phyloP scores from a whole-genome alignment of 106 monocot genomes.

The Dioscorea alata region DNA sequence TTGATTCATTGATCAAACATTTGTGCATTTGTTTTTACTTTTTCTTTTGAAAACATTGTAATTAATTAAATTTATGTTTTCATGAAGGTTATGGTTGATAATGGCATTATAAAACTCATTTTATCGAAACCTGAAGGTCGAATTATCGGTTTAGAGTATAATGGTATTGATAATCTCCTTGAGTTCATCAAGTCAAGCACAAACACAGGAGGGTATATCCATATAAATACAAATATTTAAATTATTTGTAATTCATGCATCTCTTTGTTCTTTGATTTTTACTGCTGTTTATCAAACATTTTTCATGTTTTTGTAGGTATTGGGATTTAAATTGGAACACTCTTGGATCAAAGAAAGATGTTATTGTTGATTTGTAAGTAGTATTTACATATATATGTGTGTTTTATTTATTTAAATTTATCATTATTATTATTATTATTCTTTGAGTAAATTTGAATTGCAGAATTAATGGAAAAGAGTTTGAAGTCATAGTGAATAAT shows the following conservation, averaged over 20 bases:
- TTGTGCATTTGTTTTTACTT: too few relatives aligned
- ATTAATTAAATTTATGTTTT: background rate
- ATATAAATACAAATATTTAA: too few relatives aligned
- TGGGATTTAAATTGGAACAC: constrained; percentile 73
- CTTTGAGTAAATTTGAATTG: too few relatives aligned
- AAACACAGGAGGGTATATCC: constrained; percentile 39
- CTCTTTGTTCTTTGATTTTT: constrained; percentile 1
- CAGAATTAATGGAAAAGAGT: constrained; percentile 30
- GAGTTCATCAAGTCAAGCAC: constrained; percentile 57
- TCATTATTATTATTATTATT: too few relatives aligned
- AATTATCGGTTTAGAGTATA: constrained; percentile 51
- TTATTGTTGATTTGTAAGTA: too few relatives aligned
- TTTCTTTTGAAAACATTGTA: too few relatives aligned
- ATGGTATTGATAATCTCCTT: constrained; percentile 66
- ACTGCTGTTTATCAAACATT: background rate
- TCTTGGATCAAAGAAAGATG: background rate
- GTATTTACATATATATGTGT: too few relatives aligned
- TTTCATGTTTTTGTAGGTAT: constrained; percentile 29
- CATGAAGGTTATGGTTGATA: constrained; percentile 53
- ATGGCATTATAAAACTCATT: constrained; percentile 59
- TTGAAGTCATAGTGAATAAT: constrained; percentile 41
- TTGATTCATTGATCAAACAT: too few relatives aligned
- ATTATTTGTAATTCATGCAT: too few relatives aligned
- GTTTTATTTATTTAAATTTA: background rate
- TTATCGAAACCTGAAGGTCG: constrained; percentile 65